Base-by-base conservation (phyloP, 257 asterid species). In the Penstemon barbatus region DNA sequence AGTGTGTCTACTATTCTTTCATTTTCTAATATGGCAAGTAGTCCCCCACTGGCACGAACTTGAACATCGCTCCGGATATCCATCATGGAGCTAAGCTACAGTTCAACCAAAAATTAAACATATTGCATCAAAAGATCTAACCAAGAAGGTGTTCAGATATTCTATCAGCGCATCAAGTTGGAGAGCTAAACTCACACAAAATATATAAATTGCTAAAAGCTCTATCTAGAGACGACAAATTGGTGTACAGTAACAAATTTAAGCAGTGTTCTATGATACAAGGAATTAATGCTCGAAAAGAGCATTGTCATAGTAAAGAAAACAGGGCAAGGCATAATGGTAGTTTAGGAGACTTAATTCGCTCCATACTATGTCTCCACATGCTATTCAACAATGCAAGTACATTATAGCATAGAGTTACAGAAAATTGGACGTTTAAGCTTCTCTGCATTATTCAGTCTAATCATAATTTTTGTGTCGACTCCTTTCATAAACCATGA, bases 31-130 rank as follows among this genome's bases (percentile, higher is more conserved):
- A 93, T 86, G 58, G 97, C 97, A 60, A 93, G 96, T 81, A 93
- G 97, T 63, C 99, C 99, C 40, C 99, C 99, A 68, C 90, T 79
- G 66, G 96, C 96, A 74, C 99, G 96, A 72, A 93, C 96, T 90
- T 90, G 95, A 74, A 87, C 87, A 58, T 93, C 99, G 73, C 96
- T 93, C 61, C 87, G 82, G 51, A 88, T 65, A 72, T 93, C 96
- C 97, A 93, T 90, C 99, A 93, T 90, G 61, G 99, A 88, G 80
- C 86, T 93, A 65, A 93, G 92, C 99, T 93, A 74, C 71, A 82
- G 61, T 73, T 61, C 57, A 65, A 49, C 46, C 48, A 71, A 72
- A 67, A 50, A 55, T 70, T 6, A 72, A 7, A 49, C 57, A 39
- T 43, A 41, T 61, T 54, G 51, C 74, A 68, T 63, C 19, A 25